Percentiles rank a stretch among this genome's conserved stretches.
Conservation (phyloP, 257 asterid species). For the Jasminum sambac region DNA sequence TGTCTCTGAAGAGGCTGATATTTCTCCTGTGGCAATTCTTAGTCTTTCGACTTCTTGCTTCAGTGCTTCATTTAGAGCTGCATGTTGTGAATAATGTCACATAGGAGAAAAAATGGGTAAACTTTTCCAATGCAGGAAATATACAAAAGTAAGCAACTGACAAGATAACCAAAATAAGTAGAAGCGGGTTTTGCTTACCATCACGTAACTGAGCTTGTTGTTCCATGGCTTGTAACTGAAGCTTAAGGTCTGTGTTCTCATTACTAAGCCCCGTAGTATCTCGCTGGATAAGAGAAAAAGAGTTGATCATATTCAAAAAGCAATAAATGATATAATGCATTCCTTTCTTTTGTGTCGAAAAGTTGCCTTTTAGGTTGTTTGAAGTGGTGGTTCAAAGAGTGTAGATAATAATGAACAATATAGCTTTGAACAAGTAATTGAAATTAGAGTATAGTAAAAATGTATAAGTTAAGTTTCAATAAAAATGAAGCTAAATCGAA, state of each 20-base stretch:
- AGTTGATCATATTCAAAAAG: background rate
- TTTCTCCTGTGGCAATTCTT: constrained; percentile 76
- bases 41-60: constrained; percentile 86
- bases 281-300: constrained; percentile 53
- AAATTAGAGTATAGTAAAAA: no score
- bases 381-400: no score
- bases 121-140: background rate
- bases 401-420: no score
- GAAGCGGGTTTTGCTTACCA: constrained; percentile 40
- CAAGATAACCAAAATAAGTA: background rate
- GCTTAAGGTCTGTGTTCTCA: constrained; percentile 91
- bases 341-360: no score
- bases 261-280: constrained; percentile 81
- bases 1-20: constrained; percentile 55
- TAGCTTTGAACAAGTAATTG: no score
- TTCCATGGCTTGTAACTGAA: constrained; percentile 94
- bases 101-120: background rate
- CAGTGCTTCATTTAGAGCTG: constrained; percentile 88
- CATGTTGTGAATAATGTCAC: constrained; percentile 13
- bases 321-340: background rate
- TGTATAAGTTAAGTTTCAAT: no score
- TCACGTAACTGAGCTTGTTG: constrained; percentile 96
- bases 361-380: no score
- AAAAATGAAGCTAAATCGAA: no score
- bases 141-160: background rate